These are phyloP conservation scores for Beauveria medogensis DNA, from an alignment of 2,329 filamentous ascomycete genomes.

Conservation along the genomic window DNA sequence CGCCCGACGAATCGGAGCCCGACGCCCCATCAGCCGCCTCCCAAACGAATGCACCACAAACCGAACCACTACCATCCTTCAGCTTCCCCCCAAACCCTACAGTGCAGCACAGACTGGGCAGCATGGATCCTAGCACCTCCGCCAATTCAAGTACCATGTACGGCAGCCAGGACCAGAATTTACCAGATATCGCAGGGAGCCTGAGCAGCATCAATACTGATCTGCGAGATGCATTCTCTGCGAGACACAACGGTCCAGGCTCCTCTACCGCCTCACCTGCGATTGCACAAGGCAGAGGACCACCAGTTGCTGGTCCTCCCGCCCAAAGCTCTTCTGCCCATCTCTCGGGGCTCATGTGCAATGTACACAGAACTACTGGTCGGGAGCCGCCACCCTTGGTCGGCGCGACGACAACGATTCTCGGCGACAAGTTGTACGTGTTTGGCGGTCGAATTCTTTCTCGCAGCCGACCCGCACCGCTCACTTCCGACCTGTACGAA, in stretches of 20 bases:
- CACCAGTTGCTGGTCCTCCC: constrained; percentile 34
- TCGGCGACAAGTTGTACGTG: constrained; percentile 94
- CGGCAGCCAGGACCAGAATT: constrained; percentile 5
- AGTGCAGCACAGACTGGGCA: background rate
- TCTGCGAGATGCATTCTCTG: constrained; percentile 4
- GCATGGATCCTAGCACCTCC: constrained; percentile 1
- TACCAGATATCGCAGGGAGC: background rate
- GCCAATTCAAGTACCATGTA: constrained; percentile 1
- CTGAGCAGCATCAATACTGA: constrained; percentile 2
- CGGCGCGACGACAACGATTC: constrained; percentile 86
- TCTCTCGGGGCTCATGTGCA: constrained; percentile 60
- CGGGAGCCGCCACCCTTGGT: constrained; percentile 86
- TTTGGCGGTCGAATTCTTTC: constrained; percentile 90
- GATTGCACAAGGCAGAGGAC: constrained; percentile 27
- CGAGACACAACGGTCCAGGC: constrained; percentile 35
- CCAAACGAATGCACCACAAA: constrained; percentile 17
- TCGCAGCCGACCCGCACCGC: constrained; percentile 64
- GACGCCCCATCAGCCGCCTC: background rate
- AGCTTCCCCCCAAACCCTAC: background rate
- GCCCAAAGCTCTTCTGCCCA: constrained; percentile 45
- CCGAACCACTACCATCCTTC: constrained; percentile 16
- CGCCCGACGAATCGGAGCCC: constrained; percentile 20
- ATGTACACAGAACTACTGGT: constrained; percentile 78
- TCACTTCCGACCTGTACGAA: constrained; percentile 90
- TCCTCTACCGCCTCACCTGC: constrained; percentile 52